phyloP scores from a whole-genome alignment of 371 early-diverging fungal species.

The Fennellomyces sp. region DNA sequence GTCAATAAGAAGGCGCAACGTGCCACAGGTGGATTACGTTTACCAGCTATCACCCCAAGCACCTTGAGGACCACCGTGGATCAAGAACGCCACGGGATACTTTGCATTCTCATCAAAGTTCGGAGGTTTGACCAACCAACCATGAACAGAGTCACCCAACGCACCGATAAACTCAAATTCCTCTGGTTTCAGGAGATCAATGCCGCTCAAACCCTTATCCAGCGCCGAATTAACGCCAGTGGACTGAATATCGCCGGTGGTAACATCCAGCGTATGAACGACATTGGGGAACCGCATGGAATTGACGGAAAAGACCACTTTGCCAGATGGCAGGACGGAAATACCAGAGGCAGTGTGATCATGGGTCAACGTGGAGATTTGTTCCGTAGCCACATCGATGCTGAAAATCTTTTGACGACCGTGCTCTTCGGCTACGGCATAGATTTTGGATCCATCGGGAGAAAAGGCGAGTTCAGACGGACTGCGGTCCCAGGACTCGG shows the following conservation, averaged over 20 bases:
- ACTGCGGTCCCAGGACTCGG: slow-evolving; percentile 67
- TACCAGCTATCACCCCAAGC: slow-evolving; percentile 73
- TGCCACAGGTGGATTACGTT: too few relatives aligned
- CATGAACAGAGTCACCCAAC: slow-evolving; percentile 67
- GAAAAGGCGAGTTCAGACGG: slow-evolving; percentile 63
- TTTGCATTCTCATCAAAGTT: slow-evolving; percentile 56
- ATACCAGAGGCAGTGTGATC: slow-evolving; percentile 54
- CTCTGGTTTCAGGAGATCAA: slow-evolving; percentile 48
- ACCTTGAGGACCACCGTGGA: slow-evolving; percentile 89
- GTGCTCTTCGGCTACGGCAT: slow-evolving; percentile 63
- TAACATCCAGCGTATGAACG: slow-evolving; percentile 37
- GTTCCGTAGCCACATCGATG: slow-evolving; percentile 50
- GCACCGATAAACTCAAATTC: slow-evolving; percentile 76
- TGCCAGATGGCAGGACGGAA: slow-evolving; percentile 33
- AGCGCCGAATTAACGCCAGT: slow-evolving; percentile 30
- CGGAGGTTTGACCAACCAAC: slow-evolving; percentile 73
- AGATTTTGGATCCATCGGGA: slow-evolving; percentile 48
- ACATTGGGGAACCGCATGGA: slow-evolving; percentile 56
- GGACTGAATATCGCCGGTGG: slow-evolving; percentile 12
- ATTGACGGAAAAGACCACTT: slow-evolving; percentile 43
- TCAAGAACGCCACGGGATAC: slow-evolving; percentile 82
- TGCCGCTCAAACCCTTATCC: slow-evolving; percentile 23
- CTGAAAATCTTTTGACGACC: slow-evolving; percentile 63
- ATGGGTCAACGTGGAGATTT: slow-evolving; percentile 49
- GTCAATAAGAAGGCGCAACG: neutral